Evolutionary conservation across 1,139 yeast genomes (phyloP), one percentile per base, ranked within the genome.

Genomic region (Yamadazyma blattariae): DNA sequence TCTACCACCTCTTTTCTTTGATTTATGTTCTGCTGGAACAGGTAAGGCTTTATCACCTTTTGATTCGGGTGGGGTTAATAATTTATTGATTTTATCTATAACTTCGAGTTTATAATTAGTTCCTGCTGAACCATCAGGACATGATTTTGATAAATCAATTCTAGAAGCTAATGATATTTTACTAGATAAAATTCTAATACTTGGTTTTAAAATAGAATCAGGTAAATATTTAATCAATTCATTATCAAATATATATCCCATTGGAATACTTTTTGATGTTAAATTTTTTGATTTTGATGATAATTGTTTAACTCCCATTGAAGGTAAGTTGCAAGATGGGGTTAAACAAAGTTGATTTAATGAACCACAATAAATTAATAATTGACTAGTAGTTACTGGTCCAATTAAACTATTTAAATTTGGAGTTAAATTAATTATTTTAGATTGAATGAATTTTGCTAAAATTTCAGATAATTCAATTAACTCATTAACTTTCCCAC

Each of bases 1-100:
- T 45, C 79, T 67, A 1, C 99, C 99, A 2, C 95, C 97, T 49
- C 99, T 71, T 48, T 82, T 84, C 59, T 86, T 86, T 5, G 92
- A 80, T 32, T 81, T 78, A 38, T 71, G 73, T 39, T 90, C 97
- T 27, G 76, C 69, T 0, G 98, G 98, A 1, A 81, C 70, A 0
- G 97, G 94, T 31, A 92, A 62, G 0, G 97, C 95, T 48, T 86
- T 88, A 5, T 77, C 72, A 0, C 74, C 77, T 14, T 70, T 64
- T 19, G 72, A 71, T 22, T 81, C 86, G 1, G 97, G 96, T 0
- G 97, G 94, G 11, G 82, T 79, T 21, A 79, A 70, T 24, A 88
- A 59, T 51, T 87, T 87, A 35, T 81, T 88, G 7, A 92, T 66
- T 47, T 84, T 82, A 4, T 64, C 64, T 10, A 64, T 54, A 4